Evolutionary conservation across 306 rosid species (phyloP).

Genomic region (Vigna mungo): DNA sequence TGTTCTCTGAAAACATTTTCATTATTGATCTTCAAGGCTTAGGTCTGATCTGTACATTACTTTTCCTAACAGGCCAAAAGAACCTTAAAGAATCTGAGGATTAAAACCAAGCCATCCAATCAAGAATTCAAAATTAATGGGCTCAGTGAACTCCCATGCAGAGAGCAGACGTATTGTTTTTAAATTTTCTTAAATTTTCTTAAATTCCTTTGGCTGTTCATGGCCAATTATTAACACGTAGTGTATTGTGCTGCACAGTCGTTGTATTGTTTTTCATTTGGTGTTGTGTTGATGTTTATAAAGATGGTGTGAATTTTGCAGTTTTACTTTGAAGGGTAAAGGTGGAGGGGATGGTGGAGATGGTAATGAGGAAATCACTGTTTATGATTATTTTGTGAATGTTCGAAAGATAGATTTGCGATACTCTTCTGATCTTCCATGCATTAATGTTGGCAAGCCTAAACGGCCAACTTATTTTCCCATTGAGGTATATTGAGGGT

Average conservation of each 20-base stretch:
- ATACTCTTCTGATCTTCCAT: slow-evolving; percentile 81
- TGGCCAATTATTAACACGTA: not conserved
- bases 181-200: not conserved
- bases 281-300: not conserved
- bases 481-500: slow-evolving; percentile 65
- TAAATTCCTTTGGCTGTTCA: not conserved
- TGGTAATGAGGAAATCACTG: slow-evolving; percentile 64
- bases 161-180: slow-evolving; percentile 69
- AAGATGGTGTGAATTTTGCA: slow-evolving; percentile 35
- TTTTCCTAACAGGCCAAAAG: slow-evolving; percentile 75
- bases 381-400: slow-evolving; percentile 78
- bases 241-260: slow-evolving; percentile 10
- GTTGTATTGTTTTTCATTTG: slow-evolving; percentile 16
- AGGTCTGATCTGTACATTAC: not conserved
- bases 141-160: slow-evolving; percentile 81
- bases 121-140: slow-evolving; percentile 81
- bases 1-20: not conserved
- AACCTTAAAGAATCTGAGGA: slow-evolving; percentile 83
- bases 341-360: slow-evolving; percentile 55
- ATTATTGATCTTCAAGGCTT: not conserved
- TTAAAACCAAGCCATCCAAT: slow-evolving; percentile 73
- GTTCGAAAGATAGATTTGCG: slow-evolving; percentile 67
- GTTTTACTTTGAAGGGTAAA: slow-evolving; percentile 75
- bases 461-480: slow-evolving; percentile 91
- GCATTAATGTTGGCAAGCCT: slow-evolving; percentile 95